Evolutionary conservation across 2,329 filamentous ascomycete genomes (phyloP).

Genomic region (Arthrobotrys sinensis): DNA sequence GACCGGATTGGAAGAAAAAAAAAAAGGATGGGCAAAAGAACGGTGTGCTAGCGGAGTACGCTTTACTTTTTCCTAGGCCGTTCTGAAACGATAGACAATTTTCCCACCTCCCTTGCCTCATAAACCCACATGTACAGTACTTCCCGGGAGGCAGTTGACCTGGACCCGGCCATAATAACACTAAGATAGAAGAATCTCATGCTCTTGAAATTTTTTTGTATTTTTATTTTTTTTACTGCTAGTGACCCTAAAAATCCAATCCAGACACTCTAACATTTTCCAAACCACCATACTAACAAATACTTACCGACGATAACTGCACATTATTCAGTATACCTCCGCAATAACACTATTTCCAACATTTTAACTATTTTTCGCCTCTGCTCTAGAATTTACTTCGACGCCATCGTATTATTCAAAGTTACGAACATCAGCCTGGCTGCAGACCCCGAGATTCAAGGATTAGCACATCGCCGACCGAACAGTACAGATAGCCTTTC

Average conservation of each 20-base stretch:
- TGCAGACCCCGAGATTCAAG: conserved; percentile 37
- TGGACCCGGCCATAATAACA: conserved; percentile 59
- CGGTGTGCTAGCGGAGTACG: conserved; percentile 28
- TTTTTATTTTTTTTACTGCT: conserved; percentile 22
- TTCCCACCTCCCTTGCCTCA: conserved; percentile 60
- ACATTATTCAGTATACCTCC: conserved; percentile 15
- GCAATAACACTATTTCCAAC: conserved; percentile 27
- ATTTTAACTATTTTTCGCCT: conserved; percentile 8
- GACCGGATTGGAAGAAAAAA: conserved; percentile 29
- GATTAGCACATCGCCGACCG: conserved; percentile 55
- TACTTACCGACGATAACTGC: conserved; percentile 35
- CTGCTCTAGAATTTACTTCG: background rate
- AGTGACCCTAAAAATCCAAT: conserved; percentile 58
- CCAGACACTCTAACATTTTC: conserved; percentile 44
- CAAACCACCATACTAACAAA: conserved; percentile 34
- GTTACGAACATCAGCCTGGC: conserved; percentile 14
- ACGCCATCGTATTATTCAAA: conserved; percentile 5
- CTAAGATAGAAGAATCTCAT: conserved; percentile 58
- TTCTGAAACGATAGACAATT: conserved; percentile 61
- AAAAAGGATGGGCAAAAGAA: conserved; percentile 1
- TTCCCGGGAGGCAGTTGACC: conserved; percentile 60
- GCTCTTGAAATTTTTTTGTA: conserved; percentile 47
- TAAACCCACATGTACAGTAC: conserved; percentile 59
- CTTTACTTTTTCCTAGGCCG: conserved; percentile 46
- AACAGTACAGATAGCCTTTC: conserved; percentile 13